Base-by-base conservation (phyloP, 1,284 basidiomycete species). In the Ustilago esculenta region DNA sequence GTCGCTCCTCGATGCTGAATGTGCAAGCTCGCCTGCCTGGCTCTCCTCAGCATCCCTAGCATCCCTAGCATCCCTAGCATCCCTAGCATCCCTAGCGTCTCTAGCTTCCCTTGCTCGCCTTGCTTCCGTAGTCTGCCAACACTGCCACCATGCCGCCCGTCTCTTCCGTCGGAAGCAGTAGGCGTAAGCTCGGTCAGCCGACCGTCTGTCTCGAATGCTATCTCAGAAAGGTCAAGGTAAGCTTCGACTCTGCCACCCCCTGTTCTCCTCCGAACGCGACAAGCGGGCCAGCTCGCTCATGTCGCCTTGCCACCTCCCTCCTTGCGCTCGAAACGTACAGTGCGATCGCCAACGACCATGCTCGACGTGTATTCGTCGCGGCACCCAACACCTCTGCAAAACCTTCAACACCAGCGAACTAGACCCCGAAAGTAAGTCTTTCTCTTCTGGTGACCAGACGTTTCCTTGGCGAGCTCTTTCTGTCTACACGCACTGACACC, bases 151-250 rank as follows among this genome's bases (percentile, higher is more conserved):
- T 71, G 68, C 61, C 68, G 18, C 68, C 60, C 5, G 35, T 32
- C 15, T 34, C 58, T 20, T 48, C 59, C 4, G 51, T 51, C 24
- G 63, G 68, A 20, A 72, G 68, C 45, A 72, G 68, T 20, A 49
- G 68, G 36, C 63, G 68, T 23, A 72, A 72, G 55, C 55, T 56
- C 34, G 68, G 68, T 12, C 63, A 63, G 33, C 68, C 63, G 9
- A 72, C 68, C 24, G 68, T 72, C 29, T 72, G 68, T 30, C 58
- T 72, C 20, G 68, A 72, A 44, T 72, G 68, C 58, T 72, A 72
- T 39, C 63, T 66, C 5, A 36, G 68, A 34, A 72, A 72, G 36
- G 68, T 67, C 50, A 72, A 72, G 57, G 67, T 70, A 37, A 37
- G 67, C n/a, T 37, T 14, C 9, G 5, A 18, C 18, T 37, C 20